These are phyloP conservation scores for Taiozyma sp. DNA, from an alignment of 1,139 yeast genomes.

Conservation along the genomic window DNA sequence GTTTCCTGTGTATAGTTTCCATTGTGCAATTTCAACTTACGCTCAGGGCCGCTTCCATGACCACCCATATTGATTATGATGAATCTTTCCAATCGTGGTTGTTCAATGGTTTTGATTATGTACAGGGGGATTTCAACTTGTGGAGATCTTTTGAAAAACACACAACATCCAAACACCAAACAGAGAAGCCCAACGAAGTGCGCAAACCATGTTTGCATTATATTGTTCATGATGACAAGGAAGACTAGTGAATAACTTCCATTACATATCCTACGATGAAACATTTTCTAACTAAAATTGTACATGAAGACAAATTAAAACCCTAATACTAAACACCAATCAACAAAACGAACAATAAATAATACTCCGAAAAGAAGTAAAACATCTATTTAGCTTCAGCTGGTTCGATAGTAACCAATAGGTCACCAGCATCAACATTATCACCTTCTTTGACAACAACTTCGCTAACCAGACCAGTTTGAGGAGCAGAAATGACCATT, in stretches of 20 bases:
- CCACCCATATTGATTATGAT: constrained; percentile 4
- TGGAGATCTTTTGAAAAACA: neutral
- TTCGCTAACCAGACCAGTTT: constrained; percentile 76
- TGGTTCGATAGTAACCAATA: constrained; percentile 38
- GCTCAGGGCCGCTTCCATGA: constrained; percentile 16
- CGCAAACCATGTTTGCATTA: neutral
- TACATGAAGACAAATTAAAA: neutral
- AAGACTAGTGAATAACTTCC: too few relatives aligned
- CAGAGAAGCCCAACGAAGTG: neutral
- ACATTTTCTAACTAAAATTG: neutral
- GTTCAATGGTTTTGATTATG: neutral
- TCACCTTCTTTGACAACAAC: constrained; percentile 84
- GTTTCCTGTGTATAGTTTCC: neutral
- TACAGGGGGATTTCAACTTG: neutral
- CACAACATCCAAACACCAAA: neutral
- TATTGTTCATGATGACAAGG: too few relatives aligned
- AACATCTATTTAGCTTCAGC: constrained; percentile 1
- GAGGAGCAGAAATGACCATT: constrained; percentile 95
- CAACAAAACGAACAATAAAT: neutral
- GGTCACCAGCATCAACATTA: constrained; percentile 90
- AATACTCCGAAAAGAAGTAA: constrained; percentile 3
- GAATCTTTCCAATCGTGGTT: neutral
- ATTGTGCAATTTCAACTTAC: constrained; percentile 5
- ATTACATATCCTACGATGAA: neutral
- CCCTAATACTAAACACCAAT: constrained; percentile 1